These are phyloP conservation scores for Tetraselmis striata DNA, from an alignment of 139 green algal genomes.

Conservation along the genomic window DNA sequence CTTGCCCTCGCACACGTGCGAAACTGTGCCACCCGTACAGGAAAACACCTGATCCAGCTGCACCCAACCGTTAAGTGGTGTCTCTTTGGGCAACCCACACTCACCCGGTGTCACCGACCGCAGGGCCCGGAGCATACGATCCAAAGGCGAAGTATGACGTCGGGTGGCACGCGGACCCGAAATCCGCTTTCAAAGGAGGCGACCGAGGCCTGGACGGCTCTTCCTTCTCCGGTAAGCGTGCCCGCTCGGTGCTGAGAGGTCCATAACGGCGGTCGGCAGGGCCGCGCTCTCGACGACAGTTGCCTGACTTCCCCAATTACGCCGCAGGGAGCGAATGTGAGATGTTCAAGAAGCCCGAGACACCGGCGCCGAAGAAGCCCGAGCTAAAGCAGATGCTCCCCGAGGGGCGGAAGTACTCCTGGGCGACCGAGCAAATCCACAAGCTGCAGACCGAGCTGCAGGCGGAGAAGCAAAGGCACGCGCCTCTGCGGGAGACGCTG, in stretches of 20 bases:
- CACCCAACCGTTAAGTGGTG: background rate
- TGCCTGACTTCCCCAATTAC: too few relatives aligned
- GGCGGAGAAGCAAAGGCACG: background rate
- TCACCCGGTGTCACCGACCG: background rate
- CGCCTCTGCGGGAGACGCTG: background rate
- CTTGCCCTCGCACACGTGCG: background rate
- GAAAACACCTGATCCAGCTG: background rate
- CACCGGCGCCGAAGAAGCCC: background rate
- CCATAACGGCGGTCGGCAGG: too few relatives aligned
- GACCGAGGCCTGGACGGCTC: background rate
- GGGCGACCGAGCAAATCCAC: background rate
- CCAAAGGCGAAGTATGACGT: background rate
- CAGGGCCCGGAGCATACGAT: background rate
- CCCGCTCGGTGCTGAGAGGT: too few relatives aligned
- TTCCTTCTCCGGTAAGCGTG: background rate
- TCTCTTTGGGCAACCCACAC: background rate
- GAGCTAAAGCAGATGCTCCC: background rate
- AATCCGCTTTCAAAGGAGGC: background rate
- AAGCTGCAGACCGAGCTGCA: background rate
- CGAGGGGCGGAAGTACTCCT: background rate
- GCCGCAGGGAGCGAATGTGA: background rate
- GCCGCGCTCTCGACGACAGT: too few relatives aligned
- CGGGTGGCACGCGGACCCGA: background rate
- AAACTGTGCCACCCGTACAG: background rate
- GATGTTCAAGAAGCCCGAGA: background rate